Conservation (phyloP, 805 yeast species). For the Clavispora santaluciae region DNA sequence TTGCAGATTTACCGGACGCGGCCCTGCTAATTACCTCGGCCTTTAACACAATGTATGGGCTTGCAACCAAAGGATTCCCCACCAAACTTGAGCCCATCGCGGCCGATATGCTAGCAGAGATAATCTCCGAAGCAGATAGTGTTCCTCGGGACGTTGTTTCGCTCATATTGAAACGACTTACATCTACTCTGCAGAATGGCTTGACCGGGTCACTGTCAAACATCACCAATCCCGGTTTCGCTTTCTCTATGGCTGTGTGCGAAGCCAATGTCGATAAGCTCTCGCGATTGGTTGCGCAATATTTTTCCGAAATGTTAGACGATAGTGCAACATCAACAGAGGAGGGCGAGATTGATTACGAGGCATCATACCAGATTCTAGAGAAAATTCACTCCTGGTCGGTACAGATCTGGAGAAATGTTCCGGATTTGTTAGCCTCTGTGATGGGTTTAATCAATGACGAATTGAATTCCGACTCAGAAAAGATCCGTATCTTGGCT, state of each 20-base stretch:
- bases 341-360: slow-evolving; percentile 9
- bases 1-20: slow-evolving; percentile 69
- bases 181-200: slow-evolving; percentile 20
- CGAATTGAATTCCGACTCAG: slow-evolving; percentile 70
- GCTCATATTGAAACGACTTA: slow-evolving; percentile 56
- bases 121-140: slow-evolving; percentile 63
- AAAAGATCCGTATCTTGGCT: slow-evolving; percentile 57
- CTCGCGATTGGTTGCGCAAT: slow-evolving; percentile 71
- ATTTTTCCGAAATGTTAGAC: slow-evolving; percentile 70
- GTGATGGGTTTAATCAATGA: slow-evolving; percentile 77
- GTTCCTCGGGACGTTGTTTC: slow-evolving; percentile 60
- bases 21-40: slow-evolving; percentile 48
- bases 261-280: slow-evolving; percentile 65
- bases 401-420: slow-evolving; percentile 67
- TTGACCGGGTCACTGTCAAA: slow-evolving; percentile 24
- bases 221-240: slow-evolving; percentile 55
- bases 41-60: slow-evolving; percentile 60
- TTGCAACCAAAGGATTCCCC: slow-evolving; percentile 43
- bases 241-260: slow-evolving; percentile 63
- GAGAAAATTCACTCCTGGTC: slow-evolving; percentile 59
- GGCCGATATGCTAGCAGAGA: slow-evolving; percentile 68
- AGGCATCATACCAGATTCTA: slow-evolving; percentile 37
- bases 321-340: slow-evolving; percentile 32
- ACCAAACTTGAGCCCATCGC: slow-evolving; percentile 55
- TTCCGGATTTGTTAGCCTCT: slow-evolving; percentile 69